phyloP scores from a whole-genome alignment of 208 protist genomes.

The Leptomonas pyrrhocoris region DNA sequence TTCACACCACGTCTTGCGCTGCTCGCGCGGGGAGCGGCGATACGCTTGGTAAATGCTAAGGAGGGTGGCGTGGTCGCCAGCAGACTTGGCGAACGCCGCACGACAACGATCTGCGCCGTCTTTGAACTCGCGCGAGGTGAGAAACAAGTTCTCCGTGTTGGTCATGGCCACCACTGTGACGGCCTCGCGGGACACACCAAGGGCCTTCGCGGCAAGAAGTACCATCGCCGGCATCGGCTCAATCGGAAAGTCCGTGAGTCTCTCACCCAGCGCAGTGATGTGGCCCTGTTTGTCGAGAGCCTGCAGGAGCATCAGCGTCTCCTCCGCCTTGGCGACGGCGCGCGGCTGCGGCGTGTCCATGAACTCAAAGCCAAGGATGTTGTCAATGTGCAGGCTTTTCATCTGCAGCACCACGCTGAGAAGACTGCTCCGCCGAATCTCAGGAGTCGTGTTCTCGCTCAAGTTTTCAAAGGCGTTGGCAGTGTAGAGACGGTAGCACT shows the following conservation, averaged over 20 bases:
- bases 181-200: slow-evolving; percentile 95
- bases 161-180: slow-evolving; percentile 95
- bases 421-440: slow-evolving; percentile 98
- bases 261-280: slow-evolving; percentile 91
- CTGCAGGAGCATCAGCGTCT: slow-evolving; percentile 93
- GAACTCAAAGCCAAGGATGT: slow-evolving; percentile 98
- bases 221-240: slow-evolving; percentile 97
- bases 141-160: slow-evolving; percentile 84
- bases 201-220: slow-evolving; percentile 93
- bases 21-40: slow-evolving; percentile 57
- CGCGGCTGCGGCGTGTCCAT: slow-evolving; percentile 96
- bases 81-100: slow-evolving; percentile 69
- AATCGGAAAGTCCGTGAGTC: slow-evolving; percentile 98
- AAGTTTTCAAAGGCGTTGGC: slow-evolving; percentile 95
- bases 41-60: slow-evolving; percentile 85
- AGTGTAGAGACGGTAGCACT: slow-evolving; percentile 99
- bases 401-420: slow-evolving; percentile 97
- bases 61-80: slow-evolving; percentile 89
- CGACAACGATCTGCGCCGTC: slow-evolving; percentile 78
- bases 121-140: slow-evolving; percentile 75
- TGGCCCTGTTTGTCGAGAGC: slow-evolving; percentile 90
- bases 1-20: slow-evolving; percentile 85
- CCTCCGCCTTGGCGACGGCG: slow-evolving; percentile 92
- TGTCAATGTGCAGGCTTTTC: slow-evolving; percentile 96
- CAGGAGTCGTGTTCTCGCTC: slow-evolving; percentile 95